Evolutionary conservation across 2,329 filamentous ascomycete genomes (phyloP), one percentile per base, ranked within the genome.

Genomic region (Fusarium coffeatum): DNA sequence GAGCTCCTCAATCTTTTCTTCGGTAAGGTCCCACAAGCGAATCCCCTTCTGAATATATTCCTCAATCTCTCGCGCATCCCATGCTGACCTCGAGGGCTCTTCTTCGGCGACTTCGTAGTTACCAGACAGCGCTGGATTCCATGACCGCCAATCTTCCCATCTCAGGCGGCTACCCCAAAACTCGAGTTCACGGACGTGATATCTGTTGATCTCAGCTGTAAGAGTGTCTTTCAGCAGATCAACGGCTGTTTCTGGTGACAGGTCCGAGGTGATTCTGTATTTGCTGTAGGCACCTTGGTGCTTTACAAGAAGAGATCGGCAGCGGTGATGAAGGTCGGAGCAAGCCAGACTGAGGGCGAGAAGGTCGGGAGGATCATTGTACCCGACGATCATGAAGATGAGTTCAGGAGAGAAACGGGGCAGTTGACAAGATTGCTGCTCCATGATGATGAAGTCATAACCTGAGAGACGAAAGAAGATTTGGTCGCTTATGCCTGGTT

Each of bases 131-230:
- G n/a, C 10, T 6, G 51, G 23, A 20, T 15, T 22, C 60, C 68
- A 59, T 2, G 45, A 2, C 8, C 64, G 60, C 70, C 70, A 72
- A 9, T 69, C 70, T 5, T 34, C 12, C 67, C 55, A 72, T 3
- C 1, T 13, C 3, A 23, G 5, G 18, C 70, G 70, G 10, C 37
- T 68, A 2, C 70, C 70, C 70, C 70, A 72, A 3, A 68, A 34
- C 4, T 72, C 69, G 10, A 72, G 18, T 6, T 71, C 70, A 2
- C 59, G 66, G 5, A 72, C 67, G 48, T 72, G 59, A 51, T 57
- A 71, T 15, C 41, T 46, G 16, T 57, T 49, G 7, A 72, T 32
- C 5, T 9, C 30, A 5, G 50, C 42, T 3, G 7, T 8, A 0
- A 8, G 7, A 0, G 18, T 37, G 5, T 23, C 10, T 16, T 37